Conservation (phyloP, 2,329 filamentous ascomycete species). For the Westerdykella sp. region DNA sequence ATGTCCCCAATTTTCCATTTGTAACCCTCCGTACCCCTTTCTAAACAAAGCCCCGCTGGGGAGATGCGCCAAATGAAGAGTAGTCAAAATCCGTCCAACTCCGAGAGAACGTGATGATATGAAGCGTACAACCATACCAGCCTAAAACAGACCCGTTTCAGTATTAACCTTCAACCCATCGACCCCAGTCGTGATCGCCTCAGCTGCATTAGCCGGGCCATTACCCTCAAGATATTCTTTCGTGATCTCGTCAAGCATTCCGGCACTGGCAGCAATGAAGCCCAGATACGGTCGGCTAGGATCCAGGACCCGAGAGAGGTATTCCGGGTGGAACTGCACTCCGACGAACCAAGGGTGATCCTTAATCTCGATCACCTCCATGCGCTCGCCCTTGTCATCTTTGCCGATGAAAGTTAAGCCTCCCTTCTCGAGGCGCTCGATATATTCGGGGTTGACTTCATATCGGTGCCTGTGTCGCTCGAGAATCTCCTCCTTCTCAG, state of each 20-base stretch:
- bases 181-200: constrained; percentile 21
- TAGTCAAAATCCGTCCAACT: background rate
- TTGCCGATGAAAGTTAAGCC: constrained; percentile 74
- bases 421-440: constrained; percentile 59
- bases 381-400: constrained; percentile 69
- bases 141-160: constrained; percentile 10
- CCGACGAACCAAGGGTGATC: constrained; percentile 81
- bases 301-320: constrained; percentile 66
- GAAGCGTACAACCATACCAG: constrained; percentile 4
- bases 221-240: constrained; percentile 18
- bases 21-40: too few relatives aligned
- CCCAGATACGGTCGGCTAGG: constrained; percentile 74
- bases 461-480: constrained; percentile 87
- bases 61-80: background rate
- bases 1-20: background rate
- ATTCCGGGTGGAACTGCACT: constrained; percentile 87
- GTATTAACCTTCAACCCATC: constrained; percentile 14
- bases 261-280: constrained; percentile 72
- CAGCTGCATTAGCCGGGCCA: constrained; percentile 8
- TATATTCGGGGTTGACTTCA: constrained; percentile 77
- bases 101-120: background rate
- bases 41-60: background rate
- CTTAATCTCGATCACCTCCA: constrained; percentile 77
- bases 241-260: constrained; percentile 52
- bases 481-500: constrained; percentile 41